A percentile compares a stretch with the other conserved stretches of the same genome.
Evolutionary conservation across 1,284 basidiomycete genomes (phyloP).

Genomic region (Boletus subluridellus): DNA sequence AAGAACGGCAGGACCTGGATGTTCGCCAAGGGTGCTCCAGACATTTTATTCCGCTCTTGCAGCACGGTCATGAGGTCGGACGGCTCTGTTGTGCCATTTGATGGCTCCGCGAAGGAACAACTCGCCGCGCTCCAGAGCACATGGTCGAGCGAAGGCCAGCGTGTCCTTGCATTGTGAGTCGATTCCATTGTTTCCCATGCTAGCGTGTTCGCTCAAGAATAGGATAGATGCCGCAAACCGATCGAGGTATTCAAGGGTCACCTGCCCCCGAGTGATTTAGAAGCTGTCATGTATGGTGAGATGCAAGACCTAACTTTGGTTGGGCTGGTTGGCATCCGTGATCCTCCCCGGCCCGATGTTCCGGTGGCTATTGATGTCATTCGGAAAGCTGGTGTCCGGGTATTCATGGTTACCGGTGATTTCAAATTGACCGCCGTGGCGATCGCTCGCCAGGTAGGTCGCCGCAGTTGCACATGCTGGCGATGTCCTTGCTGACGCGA

Average conservation of each 20-base stretch:
- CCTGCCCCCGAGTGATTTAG: conserved; percentile 37
- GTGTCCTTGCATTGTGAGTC: conserved; percentile 51
- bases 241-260: conserved; percentile 31
- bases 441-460: conserved; percentile 40
- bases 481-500: not conserved
- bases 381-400: conserved; percentile 45
- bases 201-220: not conserved
- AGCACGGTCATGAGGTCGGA: conserved; percentile 39
- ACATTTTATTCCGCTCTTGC: conserved; percentile 53
- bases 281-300: conserved; percentile 38
- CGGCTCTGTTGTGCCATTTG: conserved; percentile 37
- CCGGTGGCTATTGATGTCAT: conserved; percentile 45
- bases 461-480: not conserved
- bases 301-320: conserved; percentile 49
- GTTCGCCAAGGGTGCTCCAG: conserved; percentile 58
- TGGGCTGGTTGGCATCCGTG: conserved; percentile 59
- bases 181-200: not conserved
- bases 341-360: conserved; percentile 56
- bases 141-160: conserved; percentile 58
- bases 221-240: conserved; percentile 28
- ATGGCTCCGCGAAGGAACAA: conserved; percentile 22
- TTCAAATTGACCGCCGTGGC: conserved; percentile 45
- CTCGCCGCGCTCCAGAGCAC: conserved; percentile 43
- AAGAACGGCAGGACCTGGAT: conserved; percentile 34
- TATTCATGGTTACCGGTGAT: conserved; percentile 60